phyloP scores from a whole-genome alignment of 495 filamentous ascomycete genomes.

The Amorphotheca resinae region DNA sequence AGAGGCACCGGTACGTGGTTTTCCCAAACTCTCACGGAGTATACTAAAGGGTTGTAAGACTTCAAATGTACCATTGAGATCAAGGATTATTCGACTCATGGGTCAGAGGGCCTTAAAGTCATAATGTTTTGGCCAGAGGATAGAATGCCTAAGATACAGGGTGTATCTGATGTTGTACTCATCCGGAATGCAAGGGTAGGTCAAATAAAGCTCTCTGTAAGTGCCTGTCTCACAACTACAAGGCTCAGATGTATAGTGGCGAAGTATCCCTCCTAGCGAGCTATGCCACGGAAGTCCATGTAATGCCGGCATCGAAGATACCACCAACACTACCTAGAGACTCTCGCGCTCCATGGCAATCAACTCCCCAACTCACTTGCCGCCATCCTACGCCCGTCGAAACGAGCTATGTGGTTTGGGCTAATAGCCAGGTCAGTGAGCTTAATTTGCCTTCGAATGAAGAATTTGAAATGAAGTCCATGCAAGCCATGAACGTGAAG shows the following conservation, averaged over 20 bases:
- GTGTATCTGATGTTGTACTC: constrained; percentile 30
- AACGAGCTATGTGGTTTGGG: constrained; percentile 26
- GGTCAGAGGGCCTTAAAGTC: constrained; percentile 20
- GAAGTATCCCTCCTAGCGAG: constrained; percentile 29
- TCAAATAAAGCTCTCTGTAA: constrained; percentile 12
- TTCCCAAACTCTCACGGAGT: no score
- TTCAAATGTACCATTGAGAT: constrained; percentile 15
- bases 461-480: constrained; percentile 29
- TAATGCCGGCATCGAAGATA: constrained; percentile 29
- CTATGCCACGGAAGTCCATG: constrained; percentile 22
- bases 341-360: constrained; percentile 2
- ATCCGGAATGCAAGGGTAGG: constrained; percentile 28
- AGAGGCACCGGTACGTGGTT: constrained; percentile 30
- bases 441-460: constrained; percentile 29
- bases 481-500: constrained; percentile 29
- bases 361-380: background rate
- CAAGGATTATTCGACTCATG: constrained; percentile 23
- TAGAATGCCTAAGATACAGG: constrained; percentile 27
- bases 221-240: background rate
- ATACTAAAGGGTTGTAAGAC: no score
- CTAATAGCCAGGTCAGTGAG: constrained; percentile 30
- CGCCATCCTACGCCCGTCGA: constrained; percentile 4
- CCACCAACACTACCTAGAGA: constrained; percentile 22
- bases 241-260: constrained; percentile 24
- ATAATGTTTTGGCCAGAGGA: constrained; percentile 30